Evolutionary conservation across 352 stramenopile species (phyloP).

Genomic region (Thraustochytrium sp.): DNA sequence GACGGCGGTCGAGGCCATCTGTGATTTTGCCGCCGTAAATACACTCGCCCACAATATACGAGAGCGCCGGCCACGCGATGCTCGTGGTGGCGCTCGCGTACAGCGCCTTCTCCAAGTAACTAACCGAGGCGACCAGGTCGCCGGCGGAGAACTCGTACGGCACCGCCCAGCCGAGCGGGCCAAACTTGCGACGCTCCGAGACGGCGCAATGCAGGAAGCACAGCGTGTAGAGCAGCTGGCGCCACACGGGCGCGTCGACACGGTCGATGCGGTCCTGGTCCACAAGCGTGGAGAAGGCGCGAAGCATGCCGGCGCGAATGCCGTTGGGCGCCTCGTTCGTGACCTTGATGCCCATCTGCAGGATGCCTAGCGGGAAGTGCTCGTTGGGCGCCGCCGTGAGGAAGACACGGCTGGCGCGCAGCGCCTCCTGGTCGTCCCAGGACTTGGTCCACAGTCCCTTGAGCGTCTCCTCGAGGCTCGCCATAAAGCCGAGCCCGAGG

Average conservation of each 20-base stretch:
- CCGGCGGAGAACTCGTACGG: constrained; percentile 99
- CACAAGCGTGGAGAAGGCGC: constrained; percentile 97
- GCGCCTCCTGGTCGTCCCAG: constrained; percentile 55
- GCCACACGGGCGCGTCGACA: constrained; percentile 72
- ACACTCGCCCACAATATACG: constrained; percentile 97
- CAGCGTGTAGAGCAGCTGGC: constrained; percentile 90
- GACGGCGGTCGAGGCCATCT: constrained; percentile 91
- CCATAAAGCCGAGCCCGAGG: constrained; percentile 93
- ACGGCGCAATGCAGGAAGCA: constrained; percentile 97
- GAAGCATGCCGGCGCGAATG: constrained; percentile 84
- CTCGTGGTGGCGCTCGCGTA: constrained; percentile 79
- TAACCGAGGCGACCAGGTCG: constrained; percentile 92
- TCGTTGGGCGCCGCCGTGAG: constrained; percentile 92
- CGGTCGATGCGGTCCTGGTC: constrained; percentile 86
- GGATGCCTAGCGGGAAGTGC: constrained; percentile 89
- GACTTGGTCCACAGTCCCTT: not conserved
- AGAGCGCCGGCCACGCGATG: constrained; percentile 95
- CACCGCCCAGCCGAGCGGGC: constrained; percentile 93
- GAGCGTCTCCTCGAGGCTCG: constrained; percentile 87
- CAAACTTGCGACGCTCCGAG: constrained; percentile 97
- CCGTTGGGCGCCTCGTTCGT: constrained; percentile 95
- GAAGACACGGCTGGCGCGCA: constrained; percentile 93
- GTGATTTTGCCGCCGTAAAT: constrained; percentile 99
- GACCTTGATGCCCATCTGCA: constrained; percentile 98
- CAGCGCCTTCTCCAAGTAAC: constrained; percentile 96